Percentiles rank a stretch among this genome's conserved stretches.
phyloP scores from a whole-genome alignment of 306 rosid genomes.

The Pterocarpus santalinus region DNA sequence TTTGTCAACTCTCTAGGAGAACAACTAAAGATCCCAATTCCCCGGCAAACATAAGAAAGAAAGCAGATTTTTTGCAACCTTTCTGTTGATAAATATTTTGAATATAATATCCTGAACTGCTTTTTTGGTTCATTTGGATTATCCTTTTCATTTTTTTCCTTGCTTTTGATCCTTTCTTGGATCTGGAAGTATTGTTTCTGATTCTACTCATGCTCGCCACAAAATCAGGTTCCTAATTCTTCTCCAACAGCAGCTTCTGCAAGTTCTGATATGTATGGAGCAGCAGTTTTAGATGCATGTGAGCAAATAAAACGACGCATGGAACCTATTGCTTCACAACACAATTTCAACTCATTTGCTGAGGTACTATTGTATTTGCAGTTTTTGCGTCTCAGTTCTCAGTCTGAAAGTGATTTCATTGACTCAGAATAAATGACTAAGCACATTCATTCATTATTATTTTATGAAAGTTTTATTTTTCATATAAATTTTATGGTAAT shows the following conservation, averaged over 20 bases:
- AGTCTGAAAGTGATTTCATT: slow-evolving; percentile 6
- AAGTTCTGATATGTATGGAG: slow-evolving; percentile 96
- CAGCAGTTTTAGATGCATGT: slow-evolving; percentile 96
- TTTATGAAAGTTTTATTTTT: slow-evolving; percentile 32
- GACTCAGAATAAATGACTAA: slow-evolving; percentile 31
- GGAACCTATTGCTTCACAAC: slow-evolving; percentile 79
- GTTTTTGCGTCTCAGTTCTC: slow-evolving; percentile 21
- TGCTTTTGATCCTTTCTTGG: neutral
- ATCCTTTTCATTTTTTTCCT: neutral
- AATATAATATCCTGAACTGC: neutral
- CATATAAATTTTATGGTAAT: slow-evolving; percentile 1
- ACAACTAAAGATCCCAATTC: slow-evolving; percentile 8
- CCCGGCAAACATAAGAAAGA: neutral
- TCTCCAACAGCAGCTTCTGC: slow-evolving; percentile 99
- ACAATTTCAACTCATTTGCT: slow-evolving; percentile 72
- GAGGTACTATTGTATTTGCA: slow-evolving; percentile 59
- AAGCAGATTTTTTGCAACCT: slow-evolving; percentile 19
- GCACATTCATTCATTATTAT: slow-evolving; percentile 27
- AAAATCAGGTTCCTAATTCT: slow-evolving; percentile 86
- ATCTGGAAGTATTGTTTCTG: slow-evolving; percentile 27
- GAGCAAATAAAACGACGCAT: slow-evolving; percentile 86
- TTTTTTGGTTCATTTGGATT: slow-evolving; percentile 31
- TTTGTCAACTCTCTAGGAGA: neutral
- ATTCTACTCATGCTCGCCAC: slow-evolving; percentile 44
- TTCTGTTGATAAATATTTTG: neutral